These are phyloP conservation scores for Rosa chinensis DNA, from an alignment of 306 rosid species.

Conservation along the genomic window DNA sequence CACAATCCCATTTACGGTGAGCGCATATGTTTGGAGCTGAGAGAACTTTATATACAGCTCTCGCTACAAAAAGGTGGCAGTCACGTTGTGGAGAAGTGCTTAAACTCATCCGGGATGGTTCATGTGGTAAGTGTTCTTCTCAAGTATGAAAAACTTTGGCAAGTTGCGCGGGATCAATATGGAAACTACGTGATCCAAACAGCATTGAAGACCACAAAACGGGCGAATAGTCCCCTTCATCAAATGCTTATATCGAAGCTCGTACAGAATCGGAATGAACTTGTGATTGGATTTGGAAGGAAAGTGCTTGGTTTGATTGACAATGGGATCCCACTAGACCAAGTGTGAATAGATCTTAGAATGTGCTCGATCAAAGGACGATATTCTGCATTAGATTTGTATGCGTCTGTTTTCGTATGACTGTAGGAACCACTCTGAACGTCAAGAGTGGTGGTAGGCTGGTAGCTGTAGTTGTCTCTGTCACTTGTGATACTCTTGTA, in stretches of 20 bases:
- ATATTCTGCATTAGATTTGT: background rate
- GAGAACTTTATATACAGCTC: slow-evolving; percentile 3
- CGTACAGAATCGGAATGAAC: background rate
- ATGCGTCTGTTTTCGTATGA: background rate
- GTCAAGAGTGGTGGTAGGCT: background rate
- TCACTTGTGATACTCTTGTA: background rate
- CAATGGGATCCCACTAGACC: slow-evolving; percentile 4
- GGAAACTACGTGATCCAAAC: slow-evolving; percentile 28
- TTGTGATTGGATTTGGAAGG: slow-evolving; percentile 6
- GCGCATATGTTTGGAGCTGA: slow-evolving; percentile 14
- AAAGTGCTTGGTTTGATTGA: slow-evolving; percentile 6
- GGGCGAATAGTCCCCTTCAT: slow-evolving; percentile 7
- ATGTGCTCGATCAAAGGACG: background rate
- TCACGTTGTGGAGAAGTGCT: slow-evolving; percentile 30
- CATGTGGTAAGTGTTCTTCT: slow-evolving; percentile 11
- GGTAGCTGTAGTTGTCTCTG: background rate
- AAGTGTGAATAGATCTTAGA: background rate
- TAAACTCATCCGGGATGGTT: background rate
- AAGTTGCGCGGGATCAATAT: slow-evolving; percentile 18
- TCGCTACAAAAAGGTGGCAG: slow-evolving; percentile 27
- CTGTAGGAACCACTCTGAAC: background rate
- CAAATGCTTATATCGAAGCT: background rate
- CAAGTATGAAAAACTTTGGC: background rate
- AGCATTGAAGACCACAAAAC: slow-evolving; percentile 9
- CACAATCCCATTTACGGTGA: slow-evolving; percentile 4